Base-by-base conservation (phyloP, 1,139 yeast genomes). In the Nakaseomyces delphensis region DNA sequence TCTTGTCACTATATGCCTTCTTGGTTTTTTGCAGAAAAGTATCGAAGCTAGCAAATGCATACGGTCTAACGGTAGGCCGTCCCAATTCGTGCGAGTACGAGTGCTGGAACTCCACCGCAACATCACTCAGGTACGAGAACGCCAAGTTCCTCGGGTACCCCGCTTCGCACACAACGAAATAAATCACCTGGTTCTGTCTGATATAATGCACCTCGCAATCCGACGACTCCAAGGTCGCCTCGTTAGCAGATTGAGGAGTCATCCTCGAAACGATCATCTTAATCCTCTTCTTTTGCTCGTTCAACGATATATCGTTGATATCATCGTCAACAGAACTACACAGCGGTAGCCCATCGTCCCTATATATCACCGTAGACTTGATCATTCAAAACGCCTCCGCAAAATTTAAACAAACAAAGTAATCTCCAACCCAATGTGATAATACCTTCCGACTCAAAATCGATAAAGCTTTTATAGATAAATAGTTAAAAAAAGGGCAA, bases 241-340 rank as follows among this genome's bases (percentile, higher is more conserved):
- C 79, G 1, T 85, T 78, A 55, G 84, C 96, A 1, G 94, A 79
- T 53, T 80, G 76, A 40, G 89, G 81, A 33, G 83, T 83, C 60
- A 91, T 76, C 56, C 93, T 73, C 39, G 83, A 71, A 40, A 87
- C 74, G 43, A 91, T 71, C 47, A 83, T 68, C 66, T 91, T 89
- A 54, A 87, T 77, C 62, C 86, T 86, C 61, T 83, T 79, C 72
- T 89, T 89, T 60, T 85, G 91, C 47, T 85, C 93, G 35, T 70
- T 61, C 43, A 89, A 68, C 11, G 69, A 66, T 32, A 63, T 63
- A 43, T 73, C 74, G 42, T 71, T 72, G 27, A 33, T 33, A 50
- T 80, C 83, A 53, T 87, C 95, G 57, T 89, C 97, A 13, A 86
- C 91, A 1, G 95, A 83, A n/a, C 95, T 95, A 49, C 94, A 79